Percentiles rank a stretch among this genome's conserved stretches.
Evolutionary conservation across 2,329 filamentous ascomycete genomes (phyloP).

Genomic region (Blastomyces gilchristii): DNA sequence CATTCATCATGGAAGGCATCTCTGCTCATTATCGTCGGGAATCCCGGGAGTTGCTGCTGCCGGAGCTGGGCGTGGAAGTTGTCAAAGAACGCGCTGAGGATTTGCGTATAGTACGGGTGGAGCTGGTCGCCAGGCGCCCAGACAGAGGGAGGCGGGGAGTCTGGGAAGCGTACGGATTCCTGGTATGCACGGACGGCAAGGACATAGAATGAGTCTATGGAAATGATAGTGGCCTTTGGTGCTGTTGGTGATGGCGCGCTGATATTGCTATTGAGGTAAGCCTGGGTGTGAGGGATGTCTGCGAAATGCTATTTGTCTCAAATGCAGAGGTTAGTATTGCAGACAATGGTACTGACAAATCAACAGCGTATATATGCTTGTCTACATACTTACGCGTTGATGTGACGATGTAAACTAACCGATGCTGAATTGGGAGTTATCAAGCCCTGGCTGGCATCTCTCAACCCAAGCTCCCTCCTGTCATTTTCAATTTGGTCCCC

Average conservation of each 20-base stretch:
- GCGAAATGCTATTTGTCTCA: not conserved
- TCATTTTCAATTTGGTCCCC: slow-evolving; percentile 3
- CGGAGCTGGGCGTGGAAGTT: slow-evolving; percentile 10
- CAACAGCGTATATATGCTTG: not conserved
- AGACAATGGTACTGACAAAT: not conserved
- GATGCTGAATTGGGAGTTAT: not conserved
- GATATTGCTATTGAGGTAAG: not conserved
- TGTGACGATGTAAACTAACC: not conserved
- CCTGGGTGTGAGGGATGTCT: not conserved
- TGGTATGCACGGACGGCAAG: slow-evolving; percentile 16
- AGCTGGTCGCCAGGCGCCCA: slow-evolving; percentile 14
- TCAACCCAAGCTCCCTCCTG: not conserved
- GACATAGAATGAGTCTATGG: slow-evolving; percentile 9
- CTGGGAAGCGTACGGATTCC: slow-evolving; percentile 15
- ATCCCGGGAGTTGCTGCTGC: not conserved
- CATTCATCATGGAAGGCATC: slow-evolving; percentile 12
- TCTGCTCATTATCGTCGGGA: not conserved
- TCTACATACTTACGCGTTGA: not conserved
- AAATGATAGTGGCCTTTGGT: not conserved
- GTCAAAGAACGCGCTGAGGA: slow-evolving; percentile 13
- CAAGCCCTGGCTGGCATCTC: not conserved
- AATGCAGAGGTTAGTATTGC: not conserved
- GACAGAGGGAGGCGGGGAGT: slow-evolving; percentile 13
- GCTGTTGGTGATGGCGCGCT: not conserved
- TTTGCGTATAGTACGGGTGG: slow-evolving; percentile 13